Conservation (phyloP, 805 yeast genomes). For the Teunomyces stri region DNA sequence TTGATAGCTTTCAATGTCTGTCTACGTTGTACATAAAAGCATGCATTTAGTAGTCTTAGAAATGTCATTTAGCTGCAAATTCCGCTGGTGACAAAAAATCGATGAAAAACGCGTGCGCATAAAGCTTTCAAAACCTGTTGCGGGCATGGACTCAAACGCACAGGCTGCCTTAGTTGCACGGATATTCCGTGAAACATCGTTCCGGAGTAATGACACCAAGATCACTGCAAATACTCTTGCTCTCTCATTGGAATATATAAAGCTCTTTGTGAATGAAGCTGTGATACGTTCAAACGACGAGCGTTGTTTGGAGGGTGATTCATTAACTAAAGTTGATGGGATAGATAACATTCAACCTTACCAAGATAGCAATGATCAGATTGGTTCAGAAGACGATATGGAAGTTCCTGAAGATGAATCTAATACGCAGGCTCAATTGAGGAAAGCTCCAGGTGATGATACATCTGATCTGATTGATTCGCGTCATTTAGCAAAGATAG, state of each 20-base stretch:
- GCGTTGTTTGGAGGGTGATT: constrained; percentile 31
- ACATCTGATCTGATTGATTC: constrained; percentile 43
- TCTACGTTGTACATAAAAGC: too few relatives aligned
- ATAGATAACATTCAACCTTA: constrained; percentile 25
- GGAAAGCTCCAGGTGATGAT: constrained; percentile 14
- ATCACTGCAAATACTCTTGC: constrained; percentile 49
- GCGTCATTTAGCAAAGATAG: constrained; percentile 51
- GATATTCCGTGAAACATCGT: constrained; percentile 50
- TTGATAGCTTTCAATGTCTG: too few relatives aligned
- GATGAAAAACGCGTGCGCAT: not conserved
- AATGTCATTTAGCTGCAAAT: too few relatives aligned
- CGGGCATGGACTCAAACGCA: not conserved
- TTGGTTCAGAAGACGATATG: constrained; percentile 8
- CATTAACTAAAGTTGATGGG: constrained; percentile 28
- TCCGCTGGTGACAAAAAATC: too few relatives aligned
- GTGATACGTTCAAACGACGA: constrained; percentile 56
- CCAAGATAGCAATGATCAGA: constrained; percentile 8
- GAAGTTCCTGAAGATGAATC: constrained; percentile 17
- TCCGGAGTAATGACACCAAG: constrained; percentile 44
- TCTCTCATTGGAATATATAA: constrained; percentile 52
- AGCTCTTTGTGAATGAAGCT: constrained; percentile 59
- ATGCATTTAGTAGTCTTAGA: too few relatives aligned
- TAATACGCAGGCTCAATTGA: constrained; percentile 17
- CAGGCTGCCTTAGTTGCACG: constrained; percentile 43
- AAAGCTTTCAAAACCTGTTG: not conserved